Percentiles rank a stretch among this genome's conserved stretches.
Evolutionary conservation across 1,284 basidiomycete species (phyloP).

Genomic region (Austropuccinia psidii): DNA sequence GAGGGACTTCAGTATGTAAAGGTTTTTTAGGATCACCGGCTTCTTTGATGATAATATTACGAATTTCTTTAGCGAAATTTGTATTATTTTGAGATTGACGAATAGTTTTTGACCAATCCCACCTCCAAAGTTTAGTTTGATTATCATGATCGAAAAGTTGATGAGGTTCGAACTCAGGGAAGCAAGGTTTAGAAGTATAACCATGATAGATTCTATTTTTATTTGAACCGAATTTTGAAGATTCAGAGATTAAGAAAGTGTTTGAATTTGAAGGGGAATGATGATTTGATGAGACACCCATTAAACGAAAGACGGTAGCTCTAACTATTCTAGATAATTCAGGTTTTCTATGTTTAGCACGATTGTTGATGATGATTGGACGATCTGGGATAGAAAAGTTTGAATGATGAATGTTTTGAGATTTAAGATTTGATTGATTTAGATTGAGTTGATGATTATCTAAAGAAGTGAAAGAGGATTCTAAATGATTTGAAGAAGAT

Average conservation of each 20-base stretch:
- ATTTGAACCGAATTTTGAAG: constrained; percentile 18
- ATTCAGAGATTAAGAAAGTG: neutral
- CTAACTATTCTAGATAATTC: constrained; percentile 24
- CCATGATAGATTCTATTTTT: constrained; percentile 30
- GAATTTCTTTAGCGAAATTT: constrained; percentile 32
- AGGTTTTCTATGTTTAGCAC: constrained; percentile 21
- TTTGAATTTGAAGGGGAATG: neutral
- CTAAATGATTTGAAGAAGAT: no score
- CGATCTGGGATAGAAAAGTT: no score
- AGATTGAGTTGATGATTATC: no score
- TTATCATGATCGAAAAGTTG: constrained; percentile 12
- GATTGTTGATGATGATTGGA: constrained; percentile 14
- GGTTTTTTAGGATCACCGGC: constrained; percentile 7
- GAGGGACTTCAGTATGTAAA: constrained; percentile 25
- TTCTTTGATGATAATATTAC: constrained; percentile 21
- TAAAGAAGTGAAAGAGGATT: no score
- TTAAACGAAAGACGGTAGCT: constrained; percentile 24
- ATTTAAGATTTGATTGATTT: no score
- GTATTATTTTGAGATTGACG: constrained; percentile 32
- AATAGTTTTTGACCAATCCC: constrained; percentile 33
- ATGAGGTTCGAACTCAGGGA: constrained; percentile 12
- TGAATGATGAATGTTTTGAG: no score
- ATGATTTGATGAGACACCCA: constrained; percentile 19
- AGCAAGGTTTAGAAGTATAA: constrained; percentile 28
- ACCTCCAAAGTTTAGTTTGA: constrained; percentile 13